Conservation (phyloP, 495 filamentous ascomycete species). For the Hypoxylon cercidicola region DNA sequence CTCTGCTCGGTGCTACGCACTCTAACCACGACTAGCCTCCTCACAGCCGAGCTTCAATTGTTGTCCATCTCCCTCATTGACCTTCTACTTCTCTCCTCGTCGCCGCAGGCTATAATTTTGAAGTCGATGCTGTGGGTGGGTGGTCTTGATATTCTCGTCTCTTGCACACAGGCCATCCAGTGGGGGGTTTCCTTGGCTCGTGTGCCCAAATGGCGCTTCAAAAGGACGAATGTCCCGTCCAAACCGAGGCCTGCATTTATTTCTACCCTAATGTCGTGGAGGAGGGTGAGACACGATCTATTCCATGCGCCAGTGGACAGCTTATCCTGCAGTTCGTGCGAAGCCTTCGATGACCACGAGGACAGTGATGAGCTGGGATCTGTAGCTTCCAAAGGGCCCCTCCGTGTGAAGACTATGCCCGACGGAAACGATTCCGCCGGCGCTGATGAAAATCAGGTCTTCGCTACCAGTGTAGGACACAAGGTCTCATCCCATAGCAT, state of each 20-base stretch:
- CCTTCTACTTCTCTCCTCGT: constrained; percentile 77
- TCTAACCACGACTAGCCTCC: constrained; percentile 86
- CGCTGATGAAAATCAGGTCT: constrained; percentile 10
- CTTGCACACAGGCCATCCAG: constrained; percentile 78
- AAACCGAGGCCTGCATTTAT: constrained; percentile 43
- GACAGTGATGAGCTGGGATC: constrained; percentile 27
- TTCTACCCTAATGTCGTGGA: constrained; percentile 42
- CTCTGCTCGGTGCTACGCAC: constrained; percentile 77
- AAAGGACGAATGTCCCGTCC: constrained; percentile 53
- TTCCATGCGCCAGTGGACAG: constrained; percentile 43
- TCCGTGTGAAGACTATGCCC: constrained; percentile 18
- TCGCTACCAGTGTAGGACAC: neutral
- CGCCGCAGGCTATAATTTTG: constrained; percentile 86
- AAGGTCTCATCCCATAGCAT: constrained; percentile 33
- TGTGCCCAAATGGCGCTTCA: constrained; percentile 91
- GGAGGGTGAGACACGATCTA: constrained; percentile 46
- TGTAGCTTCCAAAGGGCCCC: constrained; percentile 17
- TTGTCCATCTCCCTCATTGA: constrained; percentile 86
- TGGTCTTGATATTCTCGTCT: constrained; percentile 77
- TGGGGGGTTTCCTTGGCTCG: constrained; percentile 88
- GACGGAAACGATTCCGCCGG: constrained; percentile 11
- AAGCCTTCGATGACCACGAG: constrained; percentile 43
- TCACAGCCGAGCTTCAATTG: constrained; percentile 86
- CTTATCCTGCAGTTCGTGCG: constrained; percentile 47
- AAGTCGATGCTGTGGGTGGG: constrained; percentile 89